phyloP scores from a whole-genome alignment of 1,284 basidiomycete genomes.

The Bjerkandera adusta region DNA sequence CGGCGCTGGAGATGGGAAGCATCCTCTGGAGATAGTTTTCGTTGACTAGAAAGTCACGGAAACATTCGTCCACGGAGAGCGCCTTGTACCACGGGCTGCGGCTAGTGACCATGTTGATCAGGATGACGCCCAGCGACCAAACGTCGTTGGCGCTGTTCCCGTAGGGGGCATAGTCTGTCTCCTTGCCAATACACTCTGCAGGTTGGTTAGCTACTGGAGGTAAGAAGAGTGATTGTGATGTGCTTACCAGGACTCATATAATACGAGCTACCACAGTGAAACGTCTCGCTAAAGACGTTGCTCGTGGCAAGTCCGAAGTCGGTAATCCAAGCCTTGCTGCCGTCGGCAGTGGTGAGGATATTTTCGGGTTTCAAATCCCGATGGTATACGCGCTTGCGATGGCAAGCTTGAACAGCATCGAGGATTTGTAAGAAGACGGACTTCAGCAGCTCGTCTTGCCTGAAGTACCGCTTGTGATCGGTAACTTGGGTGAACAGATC shows the following conservation, averaged over 20 bases:
- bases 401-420: slow-evolving; percentile 62
- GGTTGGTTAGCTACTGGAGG: neutral
- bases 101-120: slow-evolving; percentile 78
- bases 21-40: slow-evolving; percentile 67
- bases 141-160: slow-evolving; percentile 80
- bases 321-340: slow-evolving; percentile 50
- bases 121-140: slow-evolving; percentile 70
- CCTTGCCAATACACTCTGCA: slow-evolving; percentile 30
- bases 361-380: slow-evolving; percentile 79
- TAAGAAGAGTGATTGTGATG: neutral
- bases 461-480: slow-evolving; percentile 44
- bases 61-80: slow-evolving; percentile 69
- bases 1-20: slow-evolving; percentile 67
- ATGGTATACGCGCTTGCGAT: slow-evolving; percentile 59
- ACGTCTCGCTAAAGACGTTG: slow-evolving; percentile 44
- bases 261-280: slow-evolving; percentile 50
- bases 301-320: slow-evolving; percentile 74
- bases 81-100: slow-evolving; percentile 88
- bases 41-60: slow-evolving; percentile 42
- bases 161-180: slow-evolving; percentile 40
- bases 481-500: slow-evolving; percentile 66
- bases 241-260: slow-evolving; percentile 60
- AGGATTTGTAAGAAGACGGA: slow-evolving; percentile 58
- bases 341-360: slow-evolving; percentile 50
- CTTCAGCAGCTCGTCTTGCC: slow-evolving; percentile 49